phyloP scores from a whole-genome alignment of 2,329 filamentous ascomycete genomes.

The Mycosphaerelloides madeirae region DNA sequence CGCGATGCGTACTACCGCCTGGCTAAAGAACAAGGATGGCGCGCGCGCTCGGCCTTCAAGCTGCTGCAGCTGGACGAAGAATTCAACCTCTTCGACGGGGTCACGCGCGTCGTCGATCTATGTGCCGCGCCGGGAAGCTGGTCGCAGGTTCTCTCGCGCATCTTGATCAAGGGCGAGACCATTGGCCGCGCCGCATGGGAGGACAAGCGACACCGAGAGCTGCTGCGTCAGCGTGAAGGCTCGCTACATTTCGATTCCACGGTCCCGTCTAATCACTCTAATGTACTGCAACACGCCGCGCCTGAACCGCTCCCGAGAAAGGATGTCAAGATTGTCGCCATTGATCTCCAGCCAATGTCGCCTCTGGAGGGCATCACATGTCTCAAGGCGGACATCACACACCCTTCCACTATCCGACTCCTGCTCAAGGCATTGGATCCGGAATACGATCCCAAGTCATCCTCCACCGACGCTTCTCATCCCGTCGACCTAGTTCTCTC shows the following conservation, averaged over 20 bases:
- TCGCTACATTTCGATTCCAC: background rate
- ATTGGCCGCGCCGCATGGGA: conserved; percentile 85
- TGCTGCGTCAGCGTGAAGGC: conserved; percentile 18
- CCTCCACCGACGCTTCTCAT: conserved; percentile 53
- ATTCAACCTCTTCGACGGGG: conserved; percentile 87
- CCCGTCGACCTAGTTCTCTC: conserved; percentile 91
- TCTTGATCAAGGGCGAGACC: conserved; percentile 87
- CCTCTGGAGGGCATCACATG: conserved; percentile 89
- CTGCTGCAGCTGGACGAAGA: conserved; percentile 93
- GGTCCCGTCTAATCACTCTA: background rate
- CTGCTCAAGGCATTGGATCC: conserved; percentile 80
- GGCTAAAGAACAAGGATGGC: conserved; percentile 98
- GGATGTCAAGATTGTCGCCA: conserved; percentile 86
- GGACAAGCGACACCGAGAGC: conserved; percentile 63
- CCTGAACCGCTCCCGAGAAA: conserved; percentile 9
- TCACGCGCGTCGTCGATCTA: conserved; percentile 89
- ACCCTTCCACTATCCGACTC: conserved; percentile 88
- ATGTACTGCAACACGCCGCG: background rate
- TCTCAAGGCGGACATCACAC: conserved; percentile 91
- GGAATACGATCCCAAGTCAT: conserved; percentile 40
- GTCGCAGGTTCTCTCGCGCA: conserved; percentile 92
- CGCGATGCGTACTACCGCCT: conserved; percentile 96
- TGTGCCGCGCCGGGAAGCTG: conserved; percentile 95
- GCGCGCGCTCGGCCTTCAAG: conserved; percentile 93
- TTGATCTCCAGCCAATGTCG: conserved; percentile 94